Evolutionary conservation across 371 early-diverging fungal genomes (phyloP).

Genomic region (Circinella minor): DNA sequence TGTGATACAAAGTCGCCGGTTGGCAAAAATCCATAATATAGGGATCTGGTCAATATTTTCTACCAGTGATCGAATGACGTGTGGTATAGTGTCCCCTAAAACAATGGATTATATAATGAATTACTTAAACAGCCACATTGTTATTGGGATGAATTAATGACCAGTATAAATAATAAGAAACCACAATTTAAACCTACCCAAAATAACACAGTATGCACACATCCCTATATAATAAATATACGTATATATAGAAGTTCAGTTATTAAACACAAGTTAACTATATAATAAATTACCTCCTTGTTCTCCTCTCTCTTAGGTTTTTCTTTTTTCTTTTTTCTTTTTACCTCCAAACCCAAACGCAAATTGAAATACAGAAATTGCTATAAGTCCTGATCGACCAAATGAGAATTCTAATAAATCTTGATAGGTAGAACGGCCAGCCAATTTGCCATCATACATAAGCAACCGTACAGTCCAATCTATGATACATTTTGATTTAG

Average conservation of each 20-base stretch:
- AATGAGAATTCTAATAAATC: slow-evolving; percentile 77
- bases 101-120: background rate
- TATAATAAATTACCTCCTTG: no score
- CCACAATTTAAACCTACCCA: background rate
- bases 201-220: slow-evolving; percentile 79
- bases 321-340: background rate
- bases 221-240: slow-evolving; percentile 46
- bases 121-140: background rate
- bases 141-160: no score
- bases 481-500: slow-evolving; percentile 12
- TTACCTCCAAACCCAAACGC: slow-evolving; percentile 84
- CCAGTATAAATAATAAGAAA: background rate
- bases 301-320: no score
- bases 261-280: background rate
- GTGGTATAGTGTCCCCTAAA: slow-evolving; percentile 79
- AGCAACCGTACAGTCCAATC: slow-evolving; percentile 81
- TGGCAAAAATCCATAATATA: slow-evolving; percentile 52
- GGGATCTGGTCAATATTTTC: slow-evolving; percentile 60
- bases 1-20: slow-evolving; percentile 62
- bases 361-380: slow-evolving; percentile 79
- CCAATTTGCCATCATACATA: slow-evolving; percentile 69
- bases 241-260: background rate
- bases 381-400: slow-evolving; percentile 70
- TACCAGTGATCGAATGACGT: slow-evolving; percentile 68
- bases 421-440: slow-evolving; percentile 76